A percentile compares a stretch with the other conserved stretches of the same genome.
Evolutionary conservation across 208 protist genomes (phyloP).

Genomic region (Balamuthia mandrillaris): DNA sequence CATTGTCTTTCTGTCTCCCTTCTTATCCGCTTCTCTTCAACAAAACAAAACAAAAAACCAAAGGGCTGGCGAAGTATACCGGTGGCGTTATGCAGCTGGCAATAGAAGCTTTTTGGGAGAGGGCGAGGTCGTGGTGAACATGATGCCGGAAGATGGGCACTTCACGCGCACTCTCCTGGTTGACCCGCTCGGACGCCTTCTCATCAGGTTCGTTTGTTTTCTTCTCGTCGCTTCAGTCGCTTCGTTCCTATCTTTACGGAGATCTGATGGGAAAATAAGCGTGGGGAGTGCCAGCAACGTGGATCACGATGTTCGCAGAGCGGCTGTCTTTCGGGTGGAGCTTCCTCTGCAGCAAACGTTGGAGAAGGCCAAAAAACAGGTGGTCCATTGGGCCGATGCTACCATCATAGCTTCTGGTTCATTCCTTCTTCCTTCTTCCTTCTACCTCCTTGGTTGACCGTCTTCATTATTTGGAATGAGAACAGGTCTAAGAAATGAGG

Average conservation of each 20-base stretch:
- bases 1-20: constrained; percentile 5
- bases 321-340: neutral
- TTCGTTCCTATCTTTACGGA: neutral
- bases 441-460: neutral
- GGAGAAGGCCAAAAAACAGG: neutral
- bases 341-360: too few species aligned
- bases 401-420: neutral
- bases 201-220: neutral
- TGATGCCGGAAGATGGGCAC: neutral
- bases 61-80: neutral
- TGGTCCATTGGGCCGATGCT: neutral
- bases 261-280: neutral
- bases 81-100: constrained; percentile 23
- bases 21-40: neutral
- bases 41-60: neutral
- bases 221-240: neutral
- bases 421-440: neutral
- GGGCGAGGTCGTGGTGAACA: neutral
- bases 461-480: neutral
- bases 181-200: neutral
- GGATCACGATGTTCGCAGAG: neutral
- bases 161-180: neutral
- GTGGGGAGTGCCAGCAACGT: constrained; percentile 27
- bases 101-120: neutral
- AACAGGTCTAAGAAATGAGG: constrained; percentile 25